Evolutionary conservation across 176 grass and related monocot species (phyloP).

Genomic region (Canna indica): DNA sequence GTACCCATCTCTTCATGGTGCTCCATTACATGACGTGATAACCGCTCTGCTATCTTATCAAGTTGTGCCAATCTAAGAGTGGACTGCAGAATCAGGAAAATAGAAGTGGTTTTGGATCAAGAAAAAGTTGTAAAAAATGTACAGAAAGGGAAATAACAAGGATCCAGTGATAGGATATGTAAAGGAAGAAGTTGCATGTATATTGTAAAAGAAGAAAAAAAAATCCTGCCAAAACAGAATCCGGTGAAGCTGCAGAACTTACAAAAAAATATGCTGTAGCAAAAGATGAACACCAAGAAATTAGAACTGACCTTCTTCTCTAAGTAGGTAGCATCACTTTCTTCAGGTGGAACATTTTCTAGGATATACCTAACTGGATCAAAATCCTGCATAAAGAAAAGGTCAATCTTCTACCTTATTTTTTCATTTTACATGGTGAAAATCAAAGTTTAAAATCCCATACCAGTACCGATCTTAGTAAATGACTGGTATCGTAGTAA

Average conservation of each 20-base stretch:
- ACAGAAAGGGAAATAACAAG: not conserved
- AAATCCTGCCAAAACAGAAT: not conserved
- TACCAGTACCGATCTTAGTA: too few species aligned
- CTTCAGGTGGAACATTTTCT: constrained; percentile 61
- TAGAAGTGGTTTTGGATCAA: not conserved
- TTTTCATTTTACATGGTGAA: too few species aligned
- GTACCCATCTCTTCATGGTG: constrained; percentile 98
- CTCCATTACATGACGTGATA: constrained; percentile 91
- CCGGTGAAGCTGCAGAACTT: not conserved
- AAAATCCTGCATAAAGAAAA: constrained; percentile 49
- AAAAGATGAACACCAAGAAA: not conserved
- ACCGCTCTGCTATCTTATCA: constrained; percentile 82
- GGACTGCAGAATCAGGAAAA: constrained; percentile 31
- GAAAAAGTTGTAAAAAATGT: not conserved
- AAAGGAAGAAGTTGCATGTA: not conserved
- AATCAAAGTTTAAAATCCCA: too few species aligned
- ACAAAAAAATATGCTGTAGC: not conserved
- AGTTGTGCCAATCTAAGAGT: constrained; percentile 84
- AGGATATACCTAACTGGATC: constrained; percentile 86
- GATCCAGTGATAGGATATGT: not conserved
- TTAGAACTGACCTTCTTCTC: constrained; percentile 71
- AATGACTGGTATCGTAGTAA: too few species aligned
- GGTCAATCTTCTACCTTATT: not conserved
- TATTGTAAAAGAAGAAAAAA: not conserved
- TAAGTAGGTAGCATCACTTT: constrained; percentile 56